Base-by-base conservation (phyloP, 2,329 filamentous ascomycete genomes). In the Sarocladiaceae sp. region DNA sequence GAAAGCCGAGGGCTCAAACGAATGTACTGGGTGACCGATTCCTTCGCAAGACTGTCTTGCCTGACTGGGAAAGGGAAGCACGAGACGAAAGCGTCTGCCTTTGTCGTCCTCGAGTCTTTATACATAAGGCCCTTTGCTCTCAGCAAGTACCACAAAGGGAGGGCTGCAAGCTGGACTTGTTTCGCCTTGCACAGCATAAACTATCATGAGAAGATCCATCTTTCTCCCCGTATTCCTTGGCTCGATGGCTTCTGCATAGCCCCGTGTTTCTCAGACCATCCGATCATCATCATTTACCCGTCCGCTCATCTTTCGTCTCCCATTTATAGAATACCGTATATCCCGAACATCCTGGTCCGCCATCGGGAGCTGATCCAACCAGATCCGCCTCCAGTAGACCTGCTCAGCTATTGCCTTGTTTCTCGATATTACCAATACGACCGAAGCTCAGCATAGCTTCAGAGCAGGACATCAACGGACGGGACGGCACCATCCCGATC, bases 41-140 rank as follows among this genome's bases (percentile, higher is more conserved):
- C 48, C 13, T 28, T 29, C 46, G 56, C 51, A 22, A 48, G 49
- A 39, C 13, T 55, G 54, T 51, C 44, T 40, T 54, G 55, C 55
- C 44, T 48, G 13, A n/a, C n/a, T n/a, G n/a, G n/a, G n/a, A n/a
- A 33, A 33, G 44, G 6, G 22, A 20, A 10, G 40, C 12, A 4
- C 8, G 44, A 48, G 17, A 33, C 25, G 26, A 33, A 37, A 35
- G n/a, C 49, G 50, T 53, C 40, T 53, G 52, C 55, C n/a, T n/a
- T 48, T 53, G 52, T 52, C 53, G 25, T 52, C 53, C 28, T 33
- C 10, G 44, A 48, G 59, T 62, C 56, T 63, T 59, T 65, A 61
- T 48, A 48, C 44, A n/a, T 12, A 48, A 28, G n/a, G n/a, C n/a
- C n/a, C n/a, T n/a, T n/a, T n/a, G n/a, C n/a, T n/a, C n/a, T n/a